Base-by-base conservation (phyloP, 1,284 basidiomycete genomes). In the Cystobasidium pallidum region DNA sequence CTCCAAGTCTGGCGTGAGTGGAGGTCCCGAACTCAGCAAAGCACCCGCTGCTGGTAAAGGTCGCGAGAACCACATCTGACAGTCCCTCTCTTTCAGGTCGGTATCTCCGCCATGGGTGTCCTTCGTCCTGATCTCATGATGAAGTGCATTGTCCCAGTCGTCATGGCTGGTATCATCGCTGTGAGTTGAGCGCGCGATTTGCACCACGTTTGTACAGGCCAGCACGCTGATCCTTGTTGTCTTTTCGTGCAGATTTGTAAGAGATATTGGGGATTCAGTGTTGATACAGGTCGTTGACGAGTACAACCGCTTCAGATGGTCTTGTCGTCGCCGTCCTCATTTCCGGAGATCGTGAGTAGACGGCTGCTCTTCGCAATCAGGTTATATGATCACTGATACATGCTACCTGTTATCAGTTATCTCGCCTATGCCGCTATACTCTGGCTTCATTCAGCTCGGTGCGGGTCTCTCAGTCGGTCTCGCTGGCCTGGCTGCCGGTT, bases 41-140 rank as follows among this genome's bases (percentile, higher is more conserved):
- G 34, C 24, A 3, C 36, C 39, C 13, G 34, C 66, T 43, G 54
- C 24, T 45, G 13, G 67, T 52, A n/a, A 66, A 1, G 21, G 28
- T 13, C n/a, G 49, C 24, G 15, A 15, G 3, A 19, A 15, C 7
- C 24, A 19, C 17, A 26, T 28, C 57, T 55, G 65, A 36, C 62
- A 19, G 24, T 55, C 19, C 13, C 58, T 43, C 1, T 11, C 2
- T 17, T 45, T 7, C 65, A 74, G 73, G 82, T 83, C 74, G 82
- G 82, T 76, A 82, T 83, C 77, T 81, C 81, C 61, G 82, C 82
- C 49, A 83, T 83, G 82, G 82, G 82, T 79, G 82, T 83, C 73
- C 80, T 83, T 21, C 80, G 82, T 62, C 82, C 82, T 34, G 82
- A 83, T 75, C 79, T 83, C 55, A 79, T 83, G 76, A 77, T 81